These are phyloP conservation scores for Irpex sp. DNA, from an alignment of 1,284 basidiomycete species.

Conservation along the genomic window DNA sequence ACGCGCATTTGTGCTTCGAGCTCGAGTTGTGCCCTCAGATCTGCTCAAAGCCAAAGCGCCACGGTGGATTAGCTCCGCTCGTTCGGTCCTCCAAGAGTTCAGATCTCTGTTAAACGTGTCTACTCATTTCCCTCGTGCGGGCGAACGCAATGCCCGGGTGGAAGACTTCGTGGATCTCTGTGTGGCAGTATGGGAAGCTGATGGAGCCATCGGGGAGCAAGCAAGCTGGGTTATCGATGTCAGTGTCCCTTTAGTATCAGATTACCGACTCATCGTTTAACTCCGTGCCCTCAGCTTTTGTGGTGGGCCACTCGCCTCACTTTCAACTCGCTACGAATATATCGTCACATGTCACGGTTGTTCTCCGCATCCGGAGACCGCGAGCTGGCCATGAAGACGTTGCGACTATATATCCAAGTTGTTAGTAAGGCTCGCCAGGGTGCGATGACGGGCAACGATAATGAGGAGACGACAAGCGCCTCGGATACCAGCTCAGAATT, in stretches of 20 bases:
- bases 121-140: slow-evolving; percentile 82
- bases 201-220: slow-evolving; percentile 55
- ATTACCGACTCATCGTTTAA: slow-evolving; percentile 5
- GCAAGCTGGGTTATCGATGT: slow-evolving; percentile 75
- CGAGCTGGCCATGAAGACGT: slow-evolving; percentile 68
- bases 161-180: slow-evolving; percentile 83
- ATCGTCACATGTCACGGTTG: slow-evolving; percentile 79
- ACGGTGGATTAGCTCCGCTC: slow-evolving; percentile 63
- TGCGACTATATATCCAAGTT: slow-evolving; percentile 82
- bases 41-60: slow-evolving; percentile 32
- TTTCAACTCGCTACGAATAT: slow-evolving; percentile 84
- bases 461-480: background rate
- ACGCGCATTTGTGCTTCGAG: slow-evolving; percentile 60
- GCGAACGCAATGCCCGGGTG: slow-evolving; percentile 76
- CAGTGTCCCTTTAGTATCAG: slow-evolving; percentile 27
- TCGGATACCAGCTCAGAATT: slow-evolving; percentile 24
- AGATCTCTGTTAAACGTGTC: slow-evolving; percentile 60
- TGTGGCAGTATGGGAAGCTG: slow-evolving; percentile 78
- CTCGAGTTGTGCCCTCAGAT: slow-evolving; percentile 27
- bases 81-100: slow-evolving; percentile 66
- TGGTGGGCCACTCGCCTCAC: slow-evolving; percentile 92
- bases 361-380: slow-evolving; percentile 63
- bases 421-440: slow-evolving; percentile 78
- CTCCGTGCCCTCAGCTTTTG: slow-evolving; percentile 49
- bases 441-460: slow-evolving; percentile 19